Percentiles rank a stretch among this genome's conserved stretches.
Conservation (phyloP, 23 red algal genomes). For the Gracilaria caudata region DNA sequence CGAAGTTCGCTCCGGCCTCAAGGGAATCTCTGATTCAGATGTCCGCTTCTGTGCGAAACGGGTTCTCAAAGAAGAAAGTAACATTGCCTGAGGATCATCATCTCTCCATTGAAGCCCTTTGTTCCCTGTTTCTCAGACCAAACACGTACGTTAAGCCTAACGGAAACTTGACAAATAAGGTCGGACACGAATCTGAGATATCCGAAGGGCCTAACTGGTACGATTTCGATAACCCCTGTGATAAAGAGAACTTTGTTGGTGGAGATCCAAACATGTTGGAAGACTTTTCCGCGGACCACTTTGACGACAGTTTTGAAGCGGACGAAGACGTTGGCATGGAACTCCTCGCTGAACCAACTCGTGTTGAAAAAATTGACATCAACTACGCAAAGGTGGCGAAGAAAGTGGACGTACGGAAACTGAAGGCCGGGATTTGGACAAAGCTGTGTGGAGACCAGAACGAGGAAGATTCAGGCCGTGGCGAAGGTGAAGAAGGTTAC, state of each 20-base stretch:
- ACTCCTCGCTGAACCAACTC: slow-evolving; percentile 56
- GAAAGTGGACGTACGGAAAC: slow-evolving; percentile 87
- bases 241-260: slow-evolving; percentile 49
- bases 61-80: slow-evolving; percentile 54
- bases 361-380: slow-evolving; percentile 77
- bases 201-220: slow-evolving; percentile 43
- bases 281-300: slow-evolving; percentile 1
- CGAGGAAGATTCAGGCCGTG: background rate
- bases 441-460: slow-evolving; percentile 43
- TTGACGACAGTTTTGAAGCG: slow-evolving; percentile 15
- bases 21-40: slow-evolving; percentile 52
- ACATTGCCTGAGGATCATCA: slow-evolving; percentile 82
- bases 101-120: slow-evolving; percentile 49
- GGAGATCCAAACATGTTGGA: slow-evolving; percentile 17
- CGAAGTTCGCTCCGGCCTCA: slow-evolving; percentile 67
- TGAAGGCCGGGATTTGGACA: slow-evolving; percentile 87
- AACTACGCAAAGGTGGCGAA: slow-evolving; percentile 91
- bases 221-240: slow-evolving; percentile 40
- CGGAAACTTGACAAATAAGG: background rate
- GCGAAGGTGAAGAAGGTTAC: background rate
- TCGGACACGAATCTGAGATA: background rate
- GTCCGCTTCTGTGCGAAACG: slow-evolving; percentile 44
- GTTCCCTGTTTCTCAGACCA: slow-evolving; percentile 70
- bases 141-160: slow-evolving; percentile 17
- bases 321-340: slow-evolving; percentile 34